Percentiles rank a stretch among this genome's conserved stretches.
These are phyloP conservation scores for Mycena indigotica DNA, from an alignment of 768 basidiomycete species.

Conservation along the genomic window DNA sequence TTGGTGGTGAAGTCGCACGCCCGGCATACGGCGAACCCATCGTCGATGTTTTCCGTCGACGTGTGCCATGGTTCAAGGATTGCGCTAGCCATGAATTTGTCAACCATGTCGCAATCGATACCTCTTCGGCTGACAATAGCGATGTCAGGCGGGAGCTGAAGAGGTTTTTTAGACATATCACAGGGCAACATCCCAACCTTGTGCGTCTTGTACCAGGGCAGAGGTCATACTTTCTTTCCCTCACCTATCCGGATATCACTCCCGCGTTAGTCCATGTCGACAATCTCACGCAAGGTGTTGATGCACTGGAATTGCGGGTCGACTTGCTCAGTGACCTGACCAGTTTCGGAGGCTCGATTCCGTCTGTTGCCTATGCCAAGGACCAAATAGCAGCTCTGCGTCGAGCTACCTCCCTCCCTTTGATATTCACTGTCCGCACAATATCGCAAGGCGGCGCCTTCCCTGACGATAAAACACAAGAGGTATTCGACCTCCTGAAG, in stretches of 20 bases:
- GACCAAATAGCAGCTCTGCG: constrained; percentile 81
- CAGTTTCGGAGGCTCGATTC: constrained; percentile 55
- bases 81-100: constrained; percentile 82
- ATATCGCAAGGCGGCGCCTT: constrained; percentile 88
- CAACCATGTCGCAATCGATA: constrained; percentile 59
- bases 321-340: constrained; percentile 72
- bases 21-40: constrained; percentile 90
- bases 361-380: constrained; percentile 72
- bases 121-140: constrained; percentile 27
- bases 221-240: constrained; percentile 88
- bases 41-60: constrained; percentile 78
- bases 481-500: constrained; percentile 73
- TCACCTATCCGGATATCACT: constrained; percentile 89
- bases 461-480: constrained; percentile 74
- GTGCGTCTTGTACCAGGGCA: constrained; percentile 54
- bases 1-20: constrained; percentile 72
- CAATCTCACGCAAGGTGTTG: constrained; percentile 77
- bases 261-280: constrained; percentile 69
- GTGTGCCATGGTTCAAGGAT: constrained; percentile 85
- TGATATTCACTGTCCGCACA: constrained; percentile 91
- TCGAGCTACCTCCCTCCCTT: constrained; percentile 74
- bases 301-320: constrained; percentile 92
- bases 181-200: constrained; percentile 69
- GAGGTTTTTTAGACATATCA: constrained; percentile 89
- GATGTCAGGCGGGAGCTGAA: constrained; percentile 62